Evolutionary conservation across 2,329 filamentous ascomycete genomes (phyloP), one percentile per base, ranked within the genome.

Genomic region (Nothomitra cinnamomea): DNA sequence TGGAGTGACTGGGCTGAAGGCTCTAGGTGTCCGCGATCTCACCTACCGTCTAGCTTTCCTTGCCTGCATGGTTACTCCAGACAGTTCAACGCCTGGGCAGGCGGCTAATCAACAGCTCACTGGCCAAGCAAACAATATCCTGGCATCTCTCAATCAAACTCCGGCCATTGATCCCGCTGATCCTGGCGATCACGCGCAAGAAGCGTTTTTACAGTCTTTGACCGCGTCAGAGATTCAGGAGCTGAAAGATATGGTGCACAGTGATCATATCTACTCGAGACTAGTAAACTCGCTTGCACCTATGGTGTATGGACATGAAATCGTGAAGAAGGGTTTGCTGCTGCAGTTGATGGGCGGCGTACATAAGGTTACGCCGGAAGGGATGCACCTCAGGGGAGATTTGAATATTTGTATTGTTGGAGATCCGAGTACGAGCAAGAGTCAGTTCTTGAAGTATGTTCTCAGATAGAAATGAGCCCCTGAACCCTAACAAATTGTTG

Each of bases 341-440:
- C 75, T 98, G 42, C 92, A 98, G 67, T 75, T 98, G 48, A 87
- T 98, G 78, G 87, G 88, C n/a, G 92, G 92, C 72, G 87, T 98
- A 1, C 81, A 82, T 69, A 98, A 98, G 67, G 78, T 79, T 21
- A 98, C 92, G 0, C 78, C 87, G 0, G 92, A 98, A 69, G 90
- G 87, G 57, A 95, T 98, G 87, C 81, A 89, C 58, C 76, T 98
- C 43, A 82, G 92, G 76, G 92, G 92, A 60, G 92, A 98, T 64
- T 89, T 98, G 73, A 98, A 98, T 70, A 94, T 98, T 57, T 98
- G 92, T 68, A 87, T 98, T 60, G 92, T 98, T 55, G 92, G 92
- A 56, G 92, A 98, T 64, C 92, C 92, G 1, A 94, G 87, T 10
- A 98, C 92, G 1, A 94, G 87, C 59, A 98, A 98, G 67, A 95